Conservation (phyloP, 495 filamentous ascomycete species). For the Thermothielavioides terrestris region DNA sequence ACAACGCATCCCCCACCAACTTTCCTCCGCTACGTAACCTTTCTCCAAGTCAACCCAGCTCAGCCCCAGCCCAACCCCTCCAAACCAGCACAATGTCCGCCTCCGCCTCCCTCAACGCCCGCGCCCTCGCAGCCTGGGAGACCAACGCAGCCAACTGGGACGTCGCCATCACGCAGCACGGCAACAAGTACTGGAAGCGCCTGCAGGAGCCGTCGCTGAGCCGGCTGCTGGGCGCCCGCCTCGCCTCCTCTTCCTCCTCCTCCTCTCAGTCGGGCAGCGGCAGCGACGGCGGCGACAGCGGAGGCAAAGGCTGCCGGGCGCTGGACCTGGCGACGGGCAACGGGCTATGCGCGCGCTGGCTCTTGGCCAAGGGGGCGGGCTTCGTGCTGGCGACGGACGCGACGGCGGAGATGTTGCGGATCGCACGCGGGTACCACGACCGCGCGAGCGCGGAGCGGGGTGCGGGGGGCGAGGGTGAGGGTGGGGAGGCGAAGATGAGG, state of each 20-base stretch:
- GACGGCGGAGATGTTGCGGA: slow-evolving; percentile 23
- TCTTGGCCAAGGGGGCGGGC: slow-evolving; percentile 20
- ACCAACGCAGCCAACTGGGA: slow-evolving; percentile 32
- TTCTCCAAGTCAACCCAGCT: not conserved
- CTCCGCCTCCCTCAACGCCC: not conserved
- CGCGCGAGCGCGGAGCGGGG: not conserved
- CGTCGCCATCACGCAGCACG: slow-evolving; percentile 25
- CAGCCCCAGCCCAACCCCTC: not conserved
- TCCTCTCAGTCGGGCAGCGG: too few relatives aligned
- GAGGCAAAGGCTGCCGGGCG: slow-evolving; percentile 13
- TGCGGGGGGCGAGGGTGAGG: not conserved
- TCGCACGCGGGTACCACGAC: slow-evolving; percentile 16
- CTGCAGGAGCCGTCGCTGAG: slow-evolving; percentile 31
- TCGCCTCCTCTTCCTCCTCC: too few relatives aligned
- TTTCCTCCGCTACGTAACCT: too few relatives aligned
- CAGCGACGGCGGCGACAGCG: too few relatives aligned
- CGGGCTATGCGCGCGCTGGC: slow-evolving; percentile 32
- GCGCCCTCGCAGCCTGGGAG: slow-evolving; percentile 27
- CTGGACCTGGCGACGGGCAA: slow-evolving; percentile 39
- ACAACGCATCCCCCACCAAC: too few relatives aligned
- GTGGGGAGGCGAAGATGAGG: slow-evolving; percentile 2
- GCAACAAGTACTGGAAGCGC: slow-evolving; percentile 33
- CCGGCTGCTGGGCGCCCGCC: slow-evolving; percentile 19
- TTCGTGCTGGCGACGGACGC: slow-evolving; percentile 33
- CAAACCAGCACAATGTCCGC: not conserved